Conservation (phyloP, 768 basidiomycete species). For the Russula vinacea region DNA sequence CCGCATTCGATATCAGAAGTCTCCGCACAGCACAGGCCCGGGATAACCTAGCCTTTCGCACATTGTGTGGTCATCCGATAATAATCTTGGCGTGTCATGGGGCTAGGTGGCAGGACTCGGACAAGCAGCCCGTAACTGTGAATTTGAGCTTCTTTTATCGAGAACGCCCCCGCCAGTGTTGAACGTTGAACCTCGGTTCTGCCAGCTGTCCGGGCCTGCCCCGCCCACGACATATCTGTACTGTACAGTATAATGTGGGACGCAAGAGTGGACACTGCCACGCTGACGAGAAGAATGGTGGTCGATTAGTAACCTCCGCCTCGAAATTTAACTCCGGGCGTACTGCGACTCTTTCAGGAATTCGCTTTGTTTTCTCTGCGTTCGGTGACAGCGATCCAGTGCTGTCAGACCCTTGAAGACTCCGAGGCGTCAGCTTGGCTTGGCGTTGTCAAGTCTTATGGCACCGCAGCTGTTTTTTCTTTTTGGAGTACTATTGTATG, state of each 20-base stretch:
- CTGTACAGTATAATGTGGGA: too few species aligned
- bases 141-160: neutral
- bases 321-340: too few species aligned
- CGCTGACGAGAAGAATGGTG: too few species aligned
- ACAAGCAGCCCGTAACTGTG: neutral
- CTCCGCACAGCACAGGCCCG: neutral
- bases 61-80: neutral
- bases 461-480: too few species aligned
- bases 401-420: too few species aligned
- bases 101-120: neutral
- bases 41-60: neutral
- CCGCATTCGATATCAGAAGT: neutral
- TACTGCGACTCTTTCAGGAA: too few species aligned
- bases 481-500: too few species aligned
- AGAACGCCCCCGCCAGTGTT: neutral
- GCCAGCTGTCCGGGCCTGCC: neutral
- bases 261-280: neutral
- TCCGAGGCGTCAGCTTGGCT: too few species aligned
- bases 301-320: too few species aligned
- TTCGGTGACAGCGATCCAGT: too few species aligned
- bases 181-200: neutral
- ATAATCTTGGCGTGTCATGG: neutral
- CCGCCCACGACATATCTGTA: neutral
- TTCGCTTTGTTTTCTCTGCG: too few species aligned
- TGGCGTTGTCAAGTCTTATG: too few species aligned